phyloP scores from a whole-genome alignment of 1,284 basidiomycete species.

The Ceraceosorus bombacis region DNA sequence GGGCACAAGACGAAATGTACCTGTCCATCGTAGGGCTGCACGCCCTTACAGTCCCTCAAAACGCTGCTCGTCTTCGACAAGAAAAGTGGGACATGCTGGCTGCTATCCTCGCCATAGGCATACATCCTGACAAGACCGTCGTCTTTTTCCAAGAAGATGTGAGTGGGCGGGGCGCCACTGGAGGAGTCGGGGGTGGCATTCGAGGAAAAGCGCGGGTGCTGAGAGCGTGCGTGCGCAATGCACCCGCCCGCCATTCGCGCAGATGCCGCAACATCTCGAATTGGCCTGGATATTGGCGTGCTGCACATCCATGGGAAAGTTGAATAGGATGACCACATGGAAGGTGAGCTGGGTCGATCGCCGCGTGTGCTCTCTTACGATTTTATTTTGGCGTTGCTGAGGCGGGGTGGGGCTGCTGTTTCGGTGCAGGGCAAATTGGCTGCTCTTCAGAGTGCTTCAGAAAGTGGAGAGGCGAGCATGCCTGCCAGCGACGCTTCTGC shows the following conservation, averaged over 20 bases:
- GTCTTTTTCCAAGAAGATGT: conserved; percentile 77
- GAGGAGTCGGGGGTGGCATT: too few relatives aligned
- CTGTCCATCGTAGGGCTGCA: conserved; percentile 73
- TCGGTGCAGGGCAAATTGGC: not conserved
- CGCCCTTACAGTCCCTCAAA: conserved; percentile 50
- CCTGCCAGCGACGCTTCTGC: too few relatives aligned
- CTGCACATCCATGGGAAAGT: conserved; percentile 69
- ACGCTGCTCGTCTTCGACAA: conserved; percentile 18
- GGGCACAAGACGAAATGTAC: conserved; percentile 46
- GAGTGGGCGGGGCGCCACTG: conserved; percentile 58
- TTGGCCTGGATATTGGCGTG: conserved; percentile 87
- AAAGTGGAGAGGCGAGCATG: too few relatives aligned
- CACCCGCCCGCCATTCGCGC: not conserved
- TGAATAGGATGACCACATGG: conserved; percentile 90
- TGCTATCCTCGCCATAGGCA: conserved; percentile 71
- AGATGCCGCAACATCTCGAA: conserved; percentile 79
- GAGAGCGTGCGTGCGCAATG: too few relatives aligned
- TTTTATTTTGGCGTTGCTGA: not conserved
- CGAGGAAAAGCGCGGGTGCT: too few relatives aligned
- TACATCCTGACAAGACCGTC: conserved; percentile 68
- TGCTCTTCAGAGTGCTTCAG: not conserved
- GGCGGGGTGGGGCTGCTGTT: too few relatives aligned
- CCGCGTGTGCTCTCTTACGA: conserved; percentile 1
- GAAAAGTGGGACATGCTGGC: conserved; percentile 69
- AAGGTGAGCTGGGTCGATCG: conserved; percentile 55